Conservation (phyloP, 805 yeast genomes). For the Ogataea paradorogensis region DNA sequence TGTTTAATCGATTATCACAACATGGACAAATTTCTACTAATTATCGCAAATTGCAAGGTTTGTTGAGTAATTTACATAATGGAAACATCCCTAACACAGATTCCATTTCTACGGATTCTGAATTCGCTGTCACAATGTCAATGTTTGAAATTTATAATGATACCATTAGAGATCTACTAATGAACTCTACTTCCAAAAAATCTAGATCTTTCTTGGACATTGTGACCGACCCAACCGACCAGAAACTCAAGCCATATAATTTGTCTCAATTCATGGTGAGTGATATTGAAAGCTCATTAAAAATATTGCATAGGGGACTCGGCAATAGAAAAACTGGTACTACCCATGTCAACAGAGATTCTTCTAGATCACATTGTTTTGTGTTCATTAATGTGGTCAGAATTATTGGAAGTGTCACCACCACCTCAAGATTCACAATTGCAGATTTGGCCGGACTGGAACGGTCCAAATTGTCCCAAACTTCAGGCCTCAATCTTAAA, state of each 20-base stretch:
- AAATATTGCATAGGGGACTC: slow-evolving; percentile 39
- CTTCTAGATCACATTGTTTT: slow-evolving; percentile 55
- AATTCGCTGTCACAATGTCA: slow-evolving; percentile 43
- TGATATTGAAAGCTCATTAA: slow-evolving; percentile 36
- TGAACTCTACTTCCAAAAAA: slow-evolving; percentile 20
- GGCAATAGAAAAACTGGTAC: slow-evolving; percentile 37
- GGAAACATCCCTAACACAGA: not conserved
- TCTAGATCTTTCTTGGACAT: slow-evolving; percentile 38
- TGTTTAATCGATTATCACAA: slow-evolving; percentile 22
- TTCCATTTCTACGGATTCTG: slow-evolving; percentile 9
- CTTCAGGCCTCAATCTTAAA: slow-evolving; percentile 41
- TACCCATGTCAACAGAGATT: slow-evolving; percentile 42
- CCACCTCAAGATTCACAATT: slow-evolving; percentile 41
- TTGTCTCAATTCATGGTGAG: slow-evolving; percentile 39
- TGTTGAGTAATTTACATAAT: slow-evolving; percentile 17
- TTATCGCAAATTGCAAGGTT: slow-evolving; percentile 3
- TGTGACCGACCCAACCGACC: slow-evolving; percentile 40
- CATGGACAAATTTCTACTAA: slow-evolving; percentile 11
- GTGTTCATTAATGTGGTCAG: slow-evolving; percentile 38
- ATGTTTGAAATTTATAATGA: slow-evolving; percentile 55
- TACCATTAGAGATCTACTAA: slow-evolving; percentile 38
- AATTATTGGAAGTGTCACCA: slow-evolving; percentile 22
- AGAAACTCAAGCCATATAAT: slow-evolving; percentile 43
- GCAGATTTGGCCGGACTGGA: slow-evolving; percentile 55
- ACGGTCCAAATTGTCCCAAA: slow-evolving; percentile 44